Base-by-base conservation (phyloP, 2,329 filamentous ascomycete genomes). In the Juglanconis sp. region DNA sequence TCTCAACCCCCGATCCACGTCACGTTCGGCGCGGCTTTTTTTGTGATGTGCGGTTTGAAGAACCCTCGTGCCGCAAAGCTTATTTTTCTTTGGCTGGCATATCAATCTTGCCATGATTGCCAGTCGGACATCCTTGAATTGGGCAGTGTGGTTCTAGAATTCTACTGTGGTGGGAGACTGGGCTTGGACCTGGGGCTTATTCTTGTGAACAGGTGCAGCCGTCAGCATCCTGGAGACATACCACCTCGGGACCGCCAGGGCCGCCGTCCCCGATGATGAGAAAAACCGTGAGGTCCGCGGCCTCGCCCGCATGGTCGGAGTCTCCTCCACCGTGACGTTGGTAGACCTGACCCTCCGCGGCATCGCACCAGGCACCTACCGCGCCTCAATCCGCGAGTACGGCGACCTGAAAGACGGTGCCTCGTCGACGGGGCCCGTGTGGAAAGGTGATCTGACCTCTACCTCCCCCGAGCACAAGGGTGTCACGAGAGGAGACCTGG, bases 151-250 rank as follows among this genome's bases (percentile, higher is more conserved):
- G 24, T 24, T 24, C 24, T 24, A 24, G 24, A 13, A 44, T 51
- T 15, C 11, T 15, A 36, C 5, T n/a, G 54, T 47, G 53, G 38
- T 32, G 35, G 17, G 31, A 47, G 10, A 31, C 51, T 42, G 50
- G 44, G 15, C 35, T 56, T 56, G 54, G 53, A 42, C 44, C 46
- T 49, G 40, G 24, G 9, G 10, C 17, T 47, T 50, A 59, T 49
- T 30, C 38, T 55, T 55, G 34, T 31, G 24, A 49, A 35, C 66
- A 86, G 89, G 86, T 71, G 91, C 92, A 35, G 92, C 94, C 49
- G 95, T 99, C 48, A 96, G 93, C 76, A 98, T 99, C 70, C 86
- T 99, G 63, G 95, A 99, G 79, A 96, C 92, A 59, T 87, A 82
- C 66, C 70, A 78, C 68, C 83, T 87, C 42, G 74, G 63, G 67